These are phyloP conservation scores for Nothophytophthora sp. DNA, from an alignment of 352 stramenopile genomes.

Conservation along the genomic window DNA sequence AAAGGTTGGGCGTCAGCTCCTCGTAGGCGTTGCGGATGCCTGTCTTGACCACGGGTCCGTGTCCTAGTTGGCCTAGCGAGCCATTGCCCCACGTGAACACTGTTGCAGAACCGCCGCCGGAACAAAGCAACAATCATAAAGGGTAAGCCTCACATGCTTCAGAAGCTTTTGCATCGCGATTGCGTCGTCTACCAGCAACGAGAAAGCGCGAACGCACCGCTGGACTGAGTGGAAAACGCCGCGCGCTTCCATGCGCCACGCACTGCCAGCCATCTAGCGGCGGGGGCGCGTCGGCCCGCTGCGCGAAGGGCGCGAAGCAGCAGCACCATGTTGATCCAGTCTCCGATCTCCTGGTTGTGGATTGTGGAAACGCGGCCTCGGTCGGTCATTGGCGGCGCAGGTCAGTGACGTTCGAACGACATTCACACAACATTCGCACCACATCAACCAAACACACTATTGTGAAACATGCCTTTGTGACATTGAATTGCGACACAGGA, in stretches of 20 bases:
- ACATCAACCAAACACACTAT: background rate
- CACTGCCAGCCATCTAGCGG: slow-evolving; percentile 13
- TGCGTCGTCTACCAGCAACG: too few species aligned
- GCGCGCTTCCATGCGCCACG: slow-evolving; percentile 20
- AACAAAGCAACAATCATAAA: too few species aligned
- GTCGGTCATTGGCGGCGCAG: too few species aligned
- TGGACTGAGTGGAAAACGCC: slow-evolving; percentile 62
- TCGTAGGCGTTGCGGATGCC: slow-evolving; percentile 88
- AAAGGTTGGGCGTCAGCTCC: slow-evolving; percentile 70
- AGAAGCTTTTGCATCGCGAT: too few species aligned
- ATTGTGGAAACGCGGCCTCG: too few species aligned
- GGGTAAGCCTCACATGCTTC: too few species aligned
- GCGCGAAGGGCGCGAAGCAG: slow-evolving; percentile 45
- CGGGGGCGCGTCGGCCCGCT: slow-evolving; percentile 14
- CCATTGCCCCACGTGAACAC: slow-evolving; percentile 88
- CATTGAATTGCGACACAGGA: too few species aligned
- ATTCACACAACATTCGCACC: slow-evolving; percentile 1
- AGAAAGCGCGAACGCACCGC: slow-evolving; percentile 30
- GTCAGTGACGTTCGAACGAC: too few species aligned
- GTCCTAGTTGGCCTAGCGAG: slow-evolving; percentile 82
- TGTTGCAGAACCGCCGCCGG: too few species aligned
- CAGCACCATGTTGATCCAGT: slow-evolving; percentile 53
- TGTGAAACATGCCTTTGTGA: too few species aligned
- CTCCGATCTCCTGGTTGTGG: too few species aligned
- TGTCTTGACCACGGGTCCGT: slow-evolving; percentile 77